phyloP scores from a whole-genome alignment of 129 eudicot species.

The Apium graveolens region DNA sequence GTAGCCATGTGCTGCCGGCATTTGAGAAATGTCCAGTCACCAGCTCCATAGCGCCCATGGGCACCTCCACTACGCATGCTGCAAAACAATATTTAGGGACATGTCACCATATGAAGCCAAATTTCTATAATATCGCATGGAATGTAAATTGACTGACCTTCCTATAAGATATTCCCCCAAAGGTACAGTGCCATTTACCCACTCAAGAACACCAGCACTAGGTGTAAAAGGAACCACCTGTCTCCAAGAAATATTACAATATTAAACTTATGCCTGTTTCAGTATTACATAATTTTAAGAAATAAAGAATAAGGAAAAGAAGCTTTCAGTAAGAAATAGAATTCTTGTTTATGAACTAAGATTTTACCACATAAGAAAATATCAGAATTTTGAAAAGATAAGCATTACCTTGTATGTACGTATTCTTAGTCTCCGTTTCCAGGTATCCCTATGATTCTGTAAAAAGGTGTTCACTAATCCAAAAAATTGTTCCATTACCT shows the following conservation, averaged over 20 bases:
- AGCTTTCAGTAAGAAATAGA: neutral
- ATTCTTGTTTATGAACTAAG: neutral
- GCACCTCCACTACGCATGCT: constrained; percentile 96
- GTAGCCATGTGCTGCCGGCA: constrained; percentile 88
- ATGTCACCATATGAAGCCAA: neutral
- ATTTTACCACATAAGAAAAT: constrained; percentile 3
- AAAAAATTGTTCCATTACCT: constrained; percentile 99
- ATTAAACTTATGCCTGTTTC: neutral
- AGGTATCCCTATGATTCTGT: constrained; percentile 82
- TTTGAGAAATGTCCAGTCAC: constrained; percentile 82
- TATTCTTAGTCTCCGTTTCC: constrained; percentile 82
- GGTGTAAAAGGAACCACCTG: constrained; percentile 99
- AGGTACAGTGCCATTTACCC: constrained; percentile 98
- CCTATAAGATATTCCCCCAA: constrained; percentile 91
- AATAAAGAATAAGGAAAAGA: neutral
- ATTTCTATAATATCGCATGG: constrained; percentile 7
- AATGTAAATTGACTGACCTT: constrained; percentile 46
- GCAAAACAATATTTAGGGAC: constrained; percentile 11
- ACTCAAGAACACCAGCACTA: constrained; percentile 98
- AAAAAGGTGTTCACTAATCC: constrained; percentile 90
- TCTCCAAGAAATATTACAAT: constrained; percentile 10
- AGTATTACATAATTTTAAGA: neutral
- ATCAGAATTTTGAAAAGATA: neutral
- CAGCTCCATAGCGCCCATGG: constrained; percentile 90
- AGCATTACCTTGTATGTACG: constrained; percentile 83